Evolutionary conservation across 345 rosid genomes (phyloP).

Genomic region (Linum lewisii): DNA sequence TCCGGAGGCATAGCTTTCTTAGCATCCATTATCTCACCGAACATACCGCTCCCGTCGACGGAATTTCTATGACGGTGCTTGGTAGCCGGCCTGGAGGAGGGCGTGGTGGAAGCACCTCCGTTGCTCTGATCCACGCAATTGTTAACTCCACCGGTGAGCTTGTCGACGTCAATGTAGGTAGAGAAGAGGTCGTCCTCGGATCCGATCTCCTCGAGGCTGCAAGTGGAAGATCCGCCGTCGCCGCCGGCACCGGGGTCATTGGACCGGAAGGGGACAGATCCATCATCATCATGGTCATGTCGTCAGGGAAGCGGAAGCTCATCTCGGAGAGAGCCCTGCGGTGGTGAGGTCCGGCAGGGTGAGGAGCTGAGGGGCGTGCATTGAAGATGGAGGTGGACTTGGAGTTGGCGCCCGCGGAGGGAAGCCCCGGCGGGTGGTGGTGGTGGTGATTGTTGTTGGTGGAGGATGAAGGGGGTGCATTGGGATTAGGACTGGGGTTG

Average conservation of each 20-base stretch:
- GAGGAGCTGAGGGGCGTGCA: neutral
- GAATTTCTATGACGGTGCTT: slow-evolving; percentile 84
- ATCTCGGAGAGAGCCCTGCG: slow-evolving; percentile 78
- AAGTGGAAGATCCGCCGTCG: slow-evolving; percentile 24
- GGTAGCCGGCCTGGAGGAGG: slow-evolving; percentile 23
- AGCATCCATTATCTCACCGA: slow-evolving; percentile 62
- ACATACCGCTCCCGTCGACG: slow-evolving; percentile 45
- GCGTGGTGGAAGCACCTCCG: slow-evolving; percentile 2
- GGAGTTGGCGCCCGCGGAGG: neutral
- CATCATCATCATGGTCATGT: slow-evolving; percentile 51
- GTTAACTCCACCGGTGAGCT: slow-evolving; percentile 11
- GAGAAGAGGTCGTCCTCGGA: slow-evolving; percentile 75
- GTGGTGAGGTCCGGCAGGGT: slow-evolving; percentile 33
- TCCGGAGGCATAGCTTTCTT: slow-evolving; percentile 96
- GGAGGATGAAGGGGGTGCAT: neutral
- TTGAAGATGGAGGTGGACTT: neutral
- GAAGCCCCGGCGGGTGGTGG: neutral
- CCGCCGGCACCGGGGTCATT: slow-evolving; percentile 14
- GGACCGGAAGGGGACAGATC: slow-evolving; percentile 49
- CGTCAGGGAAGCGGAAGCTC: slow-evolving; percentile 69
- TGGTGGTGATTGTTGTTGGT: neutral
- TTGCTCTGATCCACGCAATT: slow-evolving; percentile 6
- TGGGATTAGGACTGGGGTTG: neutral
- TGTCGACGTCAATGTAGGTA: slow-evolving; percentile 77
- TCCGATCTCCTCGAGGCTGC: slow-evolving; percentile 49